phyloP scores from a whole-genome alignment of 2,329 filamentous ascomycete genomes.

The Zasmidium cellare region DNA sequence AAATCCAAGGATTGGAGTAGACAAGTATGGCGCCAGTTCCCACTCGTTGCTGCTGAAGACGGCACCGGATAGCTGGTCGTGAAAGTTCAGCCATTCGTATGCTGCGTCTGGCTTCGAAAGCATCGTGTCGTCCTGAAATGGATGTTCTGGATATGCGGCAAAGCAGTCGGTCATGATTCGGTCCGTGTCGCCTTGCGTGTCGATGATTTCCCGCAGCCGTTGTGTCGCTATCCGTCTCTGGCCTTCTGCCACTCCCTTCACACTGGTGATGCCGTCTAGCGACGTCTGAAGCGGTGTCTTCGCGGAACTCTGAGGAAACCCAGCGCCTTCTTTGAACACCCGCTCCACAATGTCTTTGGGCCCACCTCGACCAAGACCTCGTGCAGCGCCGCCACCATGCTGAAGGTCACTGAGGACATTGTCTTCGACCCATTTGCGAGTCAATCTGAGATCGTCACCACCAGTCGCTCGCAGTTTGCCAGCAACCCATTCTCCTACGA shows the following conservation, averaged over 20 bases:
- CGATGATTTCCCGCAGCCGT: slow-evolving; percentile 71
- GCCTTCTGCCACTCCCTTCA: slow-evolving; percentile 69
- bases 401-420: slow-evolving; percentile 68
- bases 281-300: slow-evolving; percentile 22
- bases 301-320: slow-evolving; percentile 61
- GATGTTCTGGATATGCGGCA: slow-evolving; percentile 77
- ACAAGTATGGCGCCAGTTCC: slow-evolving; percentile 86
- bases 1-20: slow-evolving; percentile 82
- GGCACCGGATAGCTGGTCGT: slow-evolving; percentile 76
- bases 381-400: slow-evolving; percentile 69
- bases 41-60: slow-evolving; percentile 87
- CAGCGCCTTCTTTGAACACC: slow-evolving; percentile 77
- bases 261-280: slow-evolving; percentile 22
- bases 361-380: slow-evolving; percentile 71
- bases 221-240: slow-evolving; percentile 72
- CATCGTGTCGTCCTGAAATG: slow-evolving; percentile 90
- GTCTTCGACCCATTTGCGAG: slow-evolving; percentile 73
- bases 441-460: slow-evolving; percentile 54
- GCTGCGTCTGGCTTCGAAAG: slow-evolving; percentile 83
- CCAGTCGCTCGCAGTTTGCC: slow-evolving; percentile 59
- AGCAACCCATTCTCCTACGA: slow-evolving; percentile 84
- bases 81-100: slow-evolving; percentile 95
- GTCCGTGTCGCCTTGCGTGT: slow-evolving; percentile 76
- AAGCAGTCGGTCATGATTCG: slow-evolving; percentile 83
- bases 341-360: slow-evolving; percentile 73